These are phyloP conservation scores for Fusarium algeriense DNA, from an alignment of 2,329 filamentous ascomycete genomes.

Conservation along the genomic window DNA sequence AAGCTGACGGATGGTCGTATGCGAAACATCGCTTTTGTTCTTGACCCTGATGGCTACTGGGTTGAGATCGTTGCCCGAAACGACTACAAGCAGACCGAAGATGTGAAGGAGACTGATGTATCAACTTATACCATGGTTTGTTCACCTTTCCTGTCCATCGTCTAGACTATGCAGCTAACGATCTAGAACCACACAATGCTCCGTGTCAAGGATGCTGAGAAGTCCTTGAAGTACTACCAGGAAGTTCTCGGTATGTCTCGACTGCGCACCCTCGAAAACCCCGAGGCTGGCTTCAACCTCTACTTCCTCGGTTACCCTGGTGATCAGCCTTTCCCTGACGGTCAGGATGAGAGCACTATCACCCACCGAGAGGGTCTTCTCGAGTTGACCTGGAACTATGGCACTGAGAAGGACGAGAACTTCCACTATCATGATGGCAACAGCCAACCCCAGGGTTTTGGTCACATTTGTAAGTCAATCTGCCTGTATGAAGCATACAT, in stretches of 20 bases:
- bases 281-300: conserved; percentile 82
- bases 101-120: conserved; percentile 77
- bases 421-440: conserved; percentile 96
- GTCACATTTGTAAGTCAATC: conserved; percentile 81
- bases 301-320: conserved; percentile 90
- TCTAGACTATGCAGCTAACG: conserved; percentile 5
- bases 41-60: conserved; percentile 91
- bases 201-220: conserved; percentile 84
- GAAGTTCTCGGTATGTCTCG: conserved; percentile 91
- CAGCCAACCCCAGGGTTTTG: conserved; percentile 90
- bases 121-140: conserved; percentile 78
- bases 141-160: neutral
- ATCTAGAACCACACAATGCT: conserved; percentile 90
- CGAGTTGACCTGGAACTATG: conserved; percentile 88
- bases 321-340: conserved; percentile 64
- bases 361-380: conserved; percentile 84
- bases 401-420: conserved; percentile 84
- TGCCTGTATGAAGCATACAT: neutral
- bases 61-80: conserved; percentile 85
- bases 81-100: conserved; percentile 77
- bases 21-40: conserved; percentile 87
- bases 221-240: conserved; percentile 83
- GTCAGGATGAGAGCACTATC: conserved; percentile 59
- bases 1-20: conserved; percentile 90
- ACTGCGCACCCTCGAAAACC: conserved; percentile 77